phyloP scores from a whole-genome alignment of 495 filamentous ascomycete species.

The Penicillium canescens region DNA sequence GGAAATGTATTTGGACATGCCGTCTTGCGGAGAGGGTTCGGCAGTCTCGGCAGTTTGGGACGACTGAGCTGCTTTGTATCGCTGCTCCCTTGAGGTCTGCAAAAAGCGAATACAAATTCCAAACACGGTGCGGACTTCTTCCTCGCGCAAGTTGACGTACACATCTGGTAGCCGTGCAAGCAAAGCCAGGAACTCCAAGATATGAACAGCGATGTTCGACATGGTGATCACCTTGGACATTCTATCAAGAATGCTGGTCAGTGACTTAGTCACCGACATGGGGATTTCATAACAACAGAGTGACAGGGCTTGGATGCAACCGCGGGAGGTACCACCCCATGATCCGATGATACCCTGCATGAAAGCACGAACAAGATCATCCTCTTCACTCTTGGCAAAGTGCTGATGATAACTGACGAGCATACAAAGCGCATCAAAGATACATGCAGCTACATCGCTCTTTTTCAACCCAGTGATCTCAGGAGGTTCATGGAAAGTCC shows the following conservation, averaged over 20 bases:
- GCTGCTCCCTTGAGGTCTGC: constrained; percentile 66
- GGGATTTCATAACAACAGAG: constrained; percentile 94
- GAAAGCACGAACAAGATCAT: constrained; percentile 85
- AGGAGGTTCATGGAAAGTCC: constrained; percentile 74
- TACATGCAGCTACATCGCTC: constrained; percentile 81
- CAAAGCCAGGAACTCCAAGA: constrained; percentile 87
- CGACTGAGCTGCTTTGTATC: constrained; percentile 33
- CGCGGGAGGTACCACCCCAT: constrained; percentile 83
- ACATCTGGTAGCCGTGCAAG: constrained; percentile 82
- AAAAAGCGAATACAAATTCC: constrained; percentile 92
- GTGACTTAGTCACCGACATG: constrained; percentile 72
- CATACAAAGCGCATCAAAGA: constrained; percentile 82
- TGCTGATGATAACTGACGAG: constrained; percentile 83
- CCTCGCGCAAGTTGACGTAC: constrained; percentile 81
- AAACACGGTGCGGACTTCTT: constrained; percentile 89
- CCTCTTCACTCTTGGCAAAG: constrained; percentile 82
- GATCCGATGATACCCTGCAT: constrained; percentile 74
- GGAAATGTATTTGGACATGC: constrained; percentile 77
- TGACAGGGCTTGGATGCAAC: constrained; percentile 90
- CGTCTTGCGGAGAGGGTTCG: constrained; percentile 37
- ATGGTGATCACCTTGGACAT: constrained; percentile 97
- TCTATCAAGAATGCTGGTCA: constrained; percentile 81
- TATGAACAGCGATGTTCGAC: constrained; percentile 84
- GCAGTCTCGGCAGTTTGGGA: constrained; percentile 23
- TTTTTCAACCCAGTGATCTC: constrained; percentile 74